phyloP scores from a whole-genome alignment of 1,284 basidiomycete genomes.

The Heliocybe sulcata region DNA sequence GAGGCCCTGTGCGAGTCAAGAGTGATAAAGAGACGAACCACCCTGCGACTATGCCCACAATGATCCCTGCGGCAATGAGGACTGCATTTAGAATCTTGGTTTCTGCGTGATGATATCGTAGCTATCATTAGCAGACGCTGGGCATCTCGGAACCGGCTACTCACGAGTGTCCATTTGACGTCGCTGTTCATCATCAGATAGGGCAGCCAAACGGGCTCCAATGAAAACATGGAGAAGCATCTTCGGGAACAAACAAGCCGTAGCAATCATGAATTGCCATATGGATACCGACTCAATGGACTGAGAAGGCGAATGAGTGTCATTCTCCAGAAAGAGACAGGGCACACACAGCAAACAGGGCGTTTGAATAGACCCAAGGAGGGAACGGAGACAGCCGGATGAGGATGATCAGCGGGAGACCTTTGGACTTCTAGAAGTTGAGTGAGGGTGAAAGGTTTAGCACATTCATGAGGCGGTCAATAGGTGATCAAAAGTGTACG shows the following conservation, averaged over 20 bases:
- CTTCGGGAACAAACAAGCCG: slow-evolving; percentile 63
- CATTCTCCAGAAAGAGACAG: not conserved
- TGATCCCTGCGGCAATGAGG: slow-evolving; percentile 50
- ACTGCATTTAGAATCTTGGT: slow-evolving; percentile 59
- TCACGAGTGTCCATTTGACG: slow-evolving; percentile 68
- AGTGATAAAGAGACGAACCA: slow-evolving; percentile 37
- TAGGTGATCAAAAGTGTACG: slow-evolving; percentile 18
- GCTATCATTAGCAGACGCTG: too few species aligned
- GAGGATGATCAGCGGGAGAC: slow-evolving; percentile 70
- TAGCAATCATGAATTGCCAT: slow-evolving; percentile 72
- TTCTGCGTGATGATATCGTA: slow-evolving; percentile 23
- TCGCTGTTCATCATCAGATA: slow-evolving; percentile 73
- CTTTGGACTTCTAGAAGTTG: slow-evolving; percentile 49
- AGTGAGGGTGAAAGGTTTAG: not conserved
- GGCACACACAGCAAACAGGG: slow-evolving; percentile 65
- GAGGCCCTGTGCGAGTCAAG: not conserved
- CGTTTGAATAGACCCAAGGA: slow-evolving; percentile 77
- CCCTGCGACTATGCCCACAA: slow-evolving; percentile 50
- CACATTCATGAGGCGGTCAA: not conserved
- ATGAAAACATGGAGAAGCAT: slow-evolving; percentile 69
- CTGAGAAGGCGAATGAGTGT: slow-evolving; percentile 23
- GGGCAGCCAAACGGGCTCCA: slow-evolving; percentile 63
- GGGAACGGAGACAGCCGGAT: slow-evolving; percentile 80
- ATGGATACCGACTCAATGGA: slow-evolving; percentile 68
- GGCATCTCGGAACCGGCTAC: too few species aligned